These are phyloP conservation scores for Hyaloscypha variabilis DNA, from an alignment of 495 filamentous ascomycete species.

Conservation along the genomic window DNA sequence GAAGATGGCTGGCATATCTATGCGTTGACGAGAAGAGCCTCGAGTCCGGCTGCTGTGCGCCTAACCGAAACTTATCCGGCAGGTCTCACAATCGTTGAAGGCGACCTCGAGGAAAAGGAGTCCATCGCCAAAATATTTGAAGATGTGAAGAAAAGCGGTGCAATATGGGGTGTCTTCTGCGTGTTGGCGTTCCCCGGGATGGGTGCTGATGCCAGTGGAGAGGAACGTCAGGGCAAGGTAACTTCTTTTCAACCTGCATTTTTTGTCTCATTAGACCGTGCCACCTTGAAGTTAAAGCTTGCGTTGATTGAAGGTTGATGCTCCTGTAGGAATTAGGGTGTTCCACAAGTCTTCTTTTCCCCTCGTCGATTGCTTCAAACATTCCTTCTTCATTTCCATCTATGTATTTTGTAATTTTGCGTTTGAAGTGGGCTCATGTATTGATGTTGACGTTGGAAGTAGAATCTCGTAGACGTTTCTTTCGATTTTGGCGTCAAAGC, in stretches of 20 bases:
- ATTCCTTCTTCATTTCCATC: no score
- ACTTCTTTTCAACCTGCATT: not conserved
- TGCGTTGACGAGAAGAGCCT: constrained; percentile 38
- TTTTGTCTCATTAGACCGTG: not conserved
- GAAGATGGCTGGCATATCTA: constrained; percentile 34
- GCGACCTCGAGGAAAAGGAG: constrained; percentile 34
- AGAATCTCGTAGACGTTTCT: constrained; percentile 35
- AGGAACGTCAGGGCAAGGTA: constrained; percentile 36
- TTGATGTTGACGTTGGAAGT: not conserved
- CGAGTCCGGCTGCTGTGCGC: constrained; percentile 24
- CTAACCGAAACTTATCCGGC: constrained; percentile 24
- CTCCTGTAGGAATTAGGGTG: no score
- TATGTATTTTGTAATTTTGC: no score
- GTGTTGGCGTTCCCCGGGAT: constrained; percentile 38
- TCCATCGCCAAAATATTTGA: constrained; percentile 35
- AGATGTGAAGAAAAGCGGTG: constrained; percentile 19
- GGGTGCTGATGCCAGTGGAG: constrained; percentile 28
- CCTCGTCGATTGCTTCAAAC: not conserved
- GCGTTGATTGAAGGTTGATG: no score
- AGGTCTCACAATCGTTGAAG: constrained; percentile 37
- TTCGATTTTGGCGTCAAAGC: constrained; percentile 32
- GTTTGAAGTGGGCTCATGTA: not conserved
- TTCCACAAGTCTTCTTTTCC: no score
- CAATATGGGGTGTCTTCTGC: constrained; percentile 40
- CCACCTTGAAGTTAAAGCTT: no score